phyloP scores from a whole-genome alignment of 495 filamentous ascomycete genomes.

The Rhypophila decipiens region DNA sequence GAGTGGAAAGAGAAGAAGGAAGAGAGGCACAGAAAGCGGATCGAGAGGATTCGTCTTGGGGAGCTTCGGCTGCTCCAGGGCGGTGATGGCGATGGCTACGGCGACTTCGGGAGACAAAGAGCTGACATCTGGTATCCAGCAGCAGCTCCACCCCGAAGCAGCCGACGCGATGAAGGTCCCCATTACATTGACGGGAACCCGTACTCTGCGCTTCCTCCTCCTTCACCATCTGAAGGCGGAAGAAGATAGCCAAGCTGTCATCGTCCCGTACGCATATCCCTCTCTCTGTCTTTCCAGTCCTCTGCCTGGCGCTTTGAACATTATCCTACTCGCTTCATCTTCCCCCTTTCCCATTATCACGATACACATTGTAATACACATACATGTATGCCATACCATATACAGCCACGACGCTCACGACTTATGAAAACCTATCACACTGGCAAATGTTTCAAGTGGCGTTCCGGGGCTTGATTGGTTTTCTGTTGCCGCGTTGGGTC shows the following conservation, averaged over 20 bases:
- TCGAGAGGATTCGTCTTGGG: too few relatives aligned
- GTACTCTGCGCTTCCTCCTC: slow-evolving; percentile 40
- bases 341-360: not conserved
- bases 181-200: slow-evolving; percentile 49
- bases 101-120: slow-evolving; percentile 28
- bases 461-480: not conserved
- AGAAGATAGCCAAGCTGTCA: slow-evolving; percentile 1
- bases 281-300: not conserved
- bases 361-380: not conserved
- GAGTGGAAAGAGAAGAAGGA: slow-evolving; percentile 38
- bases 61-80: slow-evolving; percentile 14
- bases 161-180: slow-evolving; percentile 34
- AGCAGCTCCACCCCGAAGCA: slow-evolving; percentile 26
- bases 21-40: slow-evolving; percentile 32
- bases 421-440: not conserved
- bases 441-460: not conserved
- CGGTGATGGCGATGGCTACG: slow-evolving; percentile 10
- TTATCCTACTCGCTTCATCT: too few relatives aligned
- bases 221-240: slow-evolving; percentile 34
- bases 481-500: not conserved
- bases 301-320: not conserved
- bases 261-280: slow-evolving; percentile 1
- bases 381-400: not conserved
- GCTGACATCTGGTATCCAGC: slow-evolving; percentile 34
- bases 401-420: not conserved